Evolutionary conservation across 345 rosid genomes (phyloP), one percentile per base, ranked within the genome.

Genomic region (Boechera stricta): DNA sequence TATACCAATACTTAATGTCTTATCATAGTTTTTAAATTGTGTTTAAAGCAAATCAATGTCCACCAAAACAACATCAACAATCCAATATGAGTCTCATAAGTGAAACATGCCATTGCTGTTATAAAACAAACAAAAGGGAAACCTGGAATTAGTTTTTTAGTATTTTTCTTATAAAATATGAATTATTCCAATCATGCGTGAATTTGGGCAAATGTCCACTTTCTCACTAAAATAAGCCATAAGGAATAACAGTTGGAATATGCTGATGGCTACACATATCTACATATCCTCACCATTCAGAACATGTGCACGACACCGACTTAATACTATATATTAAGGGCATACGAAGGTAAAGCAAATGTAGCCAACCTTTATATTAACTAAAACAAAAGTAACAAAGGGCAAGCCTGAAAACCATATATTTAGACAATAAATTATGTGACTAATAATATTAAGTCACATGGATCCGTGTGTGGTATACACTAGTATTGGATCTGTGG

Each of bases 51-150:
- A 45, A 63, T 44, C 42, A 18, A 18, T 77, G 80, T 77, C 62
- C 71, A 67, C 71, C 72, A 69, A 67, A 75, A 72, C 74, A 75
- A 6, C 79, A 78, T 71, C 71, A 77, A 77, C 55, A 52, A 77
- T 58, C 80, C 72, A 64, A 64, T 56, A 65, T 76, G 73, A 51
- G 64, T 65, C 80, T 60, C 55, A 56, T 77, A 24, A 67, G 67
- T 77, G 73, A 75, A 65, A 52, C 73, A 59, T 76, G 69, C 72
- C 55, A 47, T 36, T 75, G 57, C 35, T 47, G 33, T 38, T 45
- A 55, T 13, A 63, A 65, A 64, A 54, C 45, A 64, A 74, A 35
- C 70, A 64, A 53, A 73, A 47, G 54, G 45, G 44, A 54, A 53
- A 64, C 47, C 44, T 55, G 28, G 33, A 57, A 36, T 21, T 53